Percentiles rank a stretch among this genome's conserved stretches.
Evolutionary conservation across 1,284 basidiomycete genomes (phyloP).

Genomic region (Exsudoporus floridanus): DNA sequence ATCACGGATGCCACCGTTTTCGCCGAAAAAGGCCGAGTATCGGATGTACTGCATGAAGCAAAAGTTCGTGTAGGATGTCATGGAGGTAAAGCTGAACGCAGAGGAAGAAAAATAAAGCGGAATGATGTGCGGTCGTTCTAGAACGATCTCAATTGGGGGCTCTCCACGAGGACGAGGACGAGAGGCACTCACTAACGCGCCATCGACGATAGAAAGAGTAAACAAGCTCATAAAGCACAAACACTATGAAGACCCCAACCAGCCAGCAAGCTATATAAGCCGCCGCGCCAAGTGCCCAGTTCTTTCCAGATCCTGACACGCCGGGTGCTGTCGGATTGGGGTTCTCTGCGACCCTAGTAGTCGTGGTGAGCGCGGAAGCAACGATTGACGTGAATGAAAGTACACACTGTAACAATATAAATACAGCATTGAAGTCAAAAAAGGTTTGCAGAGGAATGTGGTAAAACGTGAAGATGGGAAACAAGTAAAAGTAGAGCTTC

Average conservation of each 20-base stretch:
- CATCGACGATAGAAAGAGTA: slow-evolving; percentile 80
- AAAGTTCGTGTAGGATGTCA: slow-evolving; percentile 79
- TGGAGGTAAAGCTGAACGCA: slow-evolving; percentile 67
- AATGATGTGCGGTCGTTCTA: slow-evolving; percentile 77
- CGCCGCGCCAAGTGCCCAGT: slow-evolving; percentile 76
- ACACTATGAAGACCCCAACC: slow-evolving; percentile 73
- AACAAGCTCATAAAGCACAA: slow-evolving; percentile 75
- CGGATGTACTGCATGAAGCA: slow-evolving; percentile 80
- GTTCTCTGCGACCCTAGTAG: slow-evolving; percentile 59
- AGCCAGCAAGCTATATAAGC: slow-evolving; percentile 79
- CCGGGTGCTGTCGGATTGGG: slow-evolving; percentile 67
- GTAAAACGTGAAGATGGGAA: slow-evolving; percentile 65
- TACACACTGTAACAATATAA: slow-evolving; percentile 73
- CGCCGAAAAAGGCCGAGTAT: slow-evolving; percentile 58
- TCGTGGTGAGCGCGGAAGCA: slow-evolving; percentile 15
- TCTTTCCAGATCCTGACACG: slow-evolving; percentile 64
- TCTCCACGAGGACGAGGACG: slow-evolving; percentile 3
- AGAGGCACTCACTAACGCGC: slow-evolving; percentile 71
- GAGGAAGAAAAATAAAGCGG: slow-evolving; percentile 81
- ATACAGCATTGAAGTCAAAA: slow-evolving; percentile 80
- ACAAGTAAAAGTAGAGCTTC: slow-evolving; percentile 62
- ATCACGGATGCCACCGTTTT: slow-evolving; percentile 55
- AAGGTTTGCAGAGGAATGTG: slow-evolving; percentile 74
- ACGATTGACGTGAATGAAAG: slow-evolving; percentile 4
- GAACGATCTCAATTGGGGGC: neutral